Evolutionary conservation across 2,329 filamentous ascomycete genomes (phyloP).

Genomic region (Aspergillus calidoustus): DNA sequence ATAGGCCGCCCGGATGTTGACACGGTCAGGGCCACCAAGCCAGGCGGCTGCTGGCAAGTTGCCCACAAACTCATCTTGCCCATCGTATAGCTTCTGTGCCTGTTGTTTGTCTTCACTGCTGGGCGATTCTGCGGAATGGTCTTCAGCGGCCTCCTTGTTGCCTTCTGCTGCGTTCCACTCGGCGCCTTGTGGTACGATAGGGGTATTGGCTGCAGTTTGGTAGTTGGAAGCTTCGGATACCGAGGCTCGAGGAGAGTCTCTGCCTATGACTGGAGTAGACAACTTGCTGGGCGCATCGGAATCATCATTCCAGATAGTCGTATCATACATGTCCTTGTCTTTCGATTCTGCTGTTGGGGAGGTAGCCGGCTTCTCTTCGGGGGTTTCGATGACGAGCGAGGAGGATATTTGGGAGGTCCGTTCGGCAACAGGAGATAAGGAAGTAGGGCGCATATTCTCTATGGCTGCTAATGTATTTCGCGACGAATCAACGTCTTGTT

Average conservation of each 20-base stretch:
- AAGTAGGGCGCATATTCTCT: conserved; percentile 22
- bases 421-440: conserved; percentile 35
- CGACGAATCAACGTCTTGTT: conserved; percentile 9
- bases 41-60: conserved; percentile 83
- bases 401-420: conserved; percentile 29
- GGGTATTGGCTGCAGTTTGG: conserved; percentile 50
- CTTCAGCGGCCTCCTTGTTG: conserved; percentile 23
- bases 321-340: conserved; percentile 18
- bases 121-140: conserved; percentile 33
- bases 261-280: conserved; percentile 30
- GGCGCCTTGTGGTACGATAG: conserved; percentile 38
- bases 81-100: conserved; percentile 82
- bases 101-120: conserved; percentile 74
- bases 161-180: conserved; percentile 29
- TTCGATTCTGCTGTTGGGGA: conserved; percentile 6
- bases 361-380: conserved; percentile 11
- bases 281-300: conserved; percentile 30
- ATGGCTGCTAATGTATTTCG: conserved; percentile 18
- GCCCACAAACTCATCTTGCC: conserved; percentile 74
- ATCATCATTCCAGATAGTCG: conserved; percentile 31
- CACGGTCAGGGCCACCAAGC: conserved; percentile 70
- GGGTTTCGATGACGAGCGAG: conserved; percentile 15
- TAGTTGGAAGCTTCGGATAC: conserved; percentile 49
- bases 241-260: conserved; percentile 39
- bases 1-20: conserved; percentile 71